Evolutionary conservation across 805 yeast species (phyloP).

Genomic region (Spathaspora gorwiae): DNA sequence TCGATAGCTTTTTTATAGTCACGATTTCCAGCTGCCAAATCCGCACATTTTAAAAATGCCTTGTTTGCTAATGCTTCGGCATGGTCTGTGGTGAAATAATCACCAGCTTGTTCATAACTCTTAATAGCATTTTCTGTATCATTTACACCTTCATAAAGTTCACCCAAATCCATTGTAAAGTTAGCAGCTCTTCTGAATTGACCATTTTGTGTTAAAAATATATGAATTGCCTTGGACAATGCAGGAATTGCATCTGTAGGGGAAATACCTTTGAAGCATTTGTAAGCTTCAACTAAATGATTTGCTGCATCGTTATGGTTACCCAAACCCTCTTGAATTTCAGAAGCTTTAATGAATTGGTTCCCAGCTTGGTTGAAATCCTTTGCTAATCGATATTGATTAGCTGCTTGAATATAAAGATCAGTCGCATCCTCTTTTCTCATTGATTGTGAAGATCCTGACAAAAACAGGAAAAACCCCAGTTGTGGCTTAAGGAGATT

Average conservation of each 20-base stretch:
- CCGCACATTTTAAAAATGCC: conserved; percentile 85
- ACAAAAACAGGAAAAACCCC: conserved; percentile 61
- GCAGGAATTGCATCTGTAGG: conserved; percentile 76
- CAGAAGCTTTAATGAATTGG: conserved; percentile 83
- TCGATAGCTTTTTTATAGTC: conserved; percentile 64
- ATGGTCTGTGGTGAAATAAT: conserved; percentile 90
- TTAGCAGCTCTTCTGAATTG: conserved; percentile 96
- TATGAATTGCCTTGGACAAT: conserved; percentile 69
- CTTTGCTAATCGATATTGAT: conserved; percentile 71
- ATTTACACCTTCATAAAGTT: conserved; percentile 68
- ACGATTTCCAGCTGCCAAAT: conserved; percentile 66
- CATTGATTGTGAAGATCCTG: conserved; percentile 59
- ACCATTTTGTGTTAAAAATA: conserved; percentile 79
- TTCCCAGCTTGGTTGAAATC: conserved; percentile 73
- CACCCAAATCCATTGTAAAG: conserved; percentile 87
- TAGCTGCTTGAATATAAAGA: conserved; percentile 88
- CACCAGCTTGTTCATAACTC: conserved; percentile 90
- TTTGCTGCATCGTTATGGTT: conserved; percentile 89
- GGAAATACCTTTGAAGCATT: conserved; percentile 70
- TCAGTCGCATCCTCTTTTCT: conserved; percentile 92
- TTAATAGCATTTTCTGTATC: conserved; percentile 66
- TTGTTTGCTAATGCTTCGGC: conserved; percentile 89
- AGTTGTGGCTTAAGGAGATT: conserved; percentile 52
- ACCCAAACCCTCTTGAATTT: conserved; percentile 66
- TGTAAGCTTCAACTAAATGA: conserved; percentile 84